Conservation (phyloP, 2,329 filamentous ascomycete species). For the Dothiorella sarmentorum region DNA sequence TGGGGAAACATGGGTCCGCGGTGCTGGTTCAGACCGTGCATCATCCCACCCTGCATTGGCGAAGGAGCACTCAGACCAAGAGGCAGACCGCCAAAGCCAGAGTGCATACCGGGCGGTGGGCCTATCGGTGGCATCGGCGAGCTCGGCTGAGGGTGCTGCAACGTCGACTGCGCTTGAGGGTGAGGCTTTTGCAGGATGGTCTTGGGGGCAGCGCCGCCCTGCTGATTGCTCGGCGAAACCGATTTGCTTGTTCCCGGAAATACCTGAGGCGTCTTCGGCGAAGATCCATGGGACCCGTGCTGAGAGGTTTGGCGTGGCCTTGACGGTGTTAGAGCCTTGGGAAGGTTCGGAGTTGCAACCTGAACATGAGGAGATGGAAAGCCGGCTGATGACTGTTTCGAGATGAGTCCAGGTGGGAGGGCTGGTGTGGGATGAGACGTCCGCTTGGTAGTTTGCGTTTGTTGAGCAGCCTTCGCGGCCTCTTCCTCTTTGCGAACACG, state of each 20-base stretch:
- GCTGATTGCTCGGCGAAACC: constrained; percentile 59
- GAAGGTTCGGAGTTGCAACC: constrained; percentile 73
- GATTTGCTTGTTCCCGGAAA: constrained; percentile 49
- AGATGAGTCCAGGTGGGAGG: constrained; percentile 51
- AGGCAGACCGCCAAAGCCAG: constrained; percentile 45
- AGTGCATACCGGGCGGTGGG: constrained; percentile 55
- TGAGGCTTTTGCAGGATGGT: constrained; percentile 58
- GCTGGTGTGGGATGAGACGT: constrained; percentile 42
- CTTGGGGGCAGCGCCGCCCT: constrained; percentile 65
- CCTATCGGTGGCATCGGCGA: constrained; percentile 64
- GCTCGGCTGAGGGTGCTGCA: constrained; percentile 57
- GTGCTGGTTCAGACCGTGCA: constrained; percentile 45
- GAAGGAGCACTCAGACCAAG: constrained; percentile 46
- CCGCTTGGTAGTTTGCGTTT: constrained; percentile 31
- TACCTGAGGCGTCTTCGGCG: constrained; percentile 64
- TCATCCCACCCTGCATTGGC: constrained; percentile 6
- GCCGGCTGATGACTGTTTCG: constrained; percentile 50
- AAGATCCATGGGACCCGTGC: constrained; percentile 67
- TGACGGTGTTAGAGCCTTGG: constrained; percentile 78
- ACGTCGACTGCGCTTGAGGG: constrained; percentile 40
- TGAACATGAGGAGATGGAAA: constrained; percentile 76
- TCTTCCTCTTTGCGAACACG: constrained; percentile 42
- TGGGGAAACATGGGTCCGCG: constrained; percentile 50
- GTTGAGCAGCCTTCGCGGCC: constrained; percentile 31
- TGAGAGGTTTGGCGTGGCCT: constrained; percentile 75